Evolutionary conservation across 768 basidiomycete species (phyloP).

Genomic region (Lactarius quietus): DNA sequence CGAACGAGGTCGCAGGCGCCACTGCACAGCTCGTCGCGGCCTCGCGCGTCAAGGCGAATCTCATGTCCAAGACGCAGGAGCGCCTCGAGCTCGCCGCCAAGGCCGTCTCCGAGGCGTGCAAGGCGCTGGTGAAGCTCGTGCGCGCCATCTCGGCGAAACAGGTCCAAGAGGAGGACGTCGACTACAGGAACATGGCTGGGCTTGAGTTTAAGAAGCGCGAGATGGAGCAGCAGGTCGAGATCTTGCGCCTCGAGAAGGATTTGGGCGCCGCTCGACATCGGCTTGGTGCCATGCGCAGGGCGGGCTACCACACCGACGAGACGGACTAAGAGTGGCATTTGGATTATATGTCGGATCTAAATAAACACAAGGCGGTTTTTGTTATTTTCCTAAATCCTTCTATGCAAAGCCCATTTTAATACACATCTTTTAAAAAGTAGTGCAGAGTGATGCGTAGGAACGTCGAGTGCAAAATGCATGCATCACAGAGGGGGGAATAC

Average conservation of each 20-base stretch:
- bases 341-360: slow-evolving; percentile 14
- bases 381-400: not conserved
- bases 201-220: slow-evolving; percentile 96
- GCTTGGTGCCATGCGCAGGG: slow-evolving; percentile 80
- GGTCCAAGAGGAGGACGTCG: slow-evolving; percentile 69
- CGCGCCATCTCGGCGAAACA: slow-evolving; percentile 90
- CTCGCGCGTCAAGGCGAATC: slow-evolving; percentile 94
- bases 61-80: slow-evolving; percentile 99
- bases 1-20: slow-evolving; percentile 95
- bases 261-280: slow-evolving; percentile 81
- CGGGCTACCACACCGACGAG: slow-evolving; percentile 87
- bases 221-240: slow-evolving; percentile 99
- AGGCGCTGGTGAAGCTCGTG: slow-evolving; percentile 93
- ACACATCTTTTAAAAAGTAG: slow-evolving; percentile 8
- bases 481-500: not conserved
- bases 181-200: slow-evolving; percentile 88
- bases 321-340: slow-evolving; percentile 38
- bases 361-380: slow-evolving; percentile 7
- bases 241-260: slow-evolving; percentile 94
- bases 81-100: slow-evolving; percentile 94
- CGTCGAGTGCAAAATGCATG: slow-evolving; percentile 7
- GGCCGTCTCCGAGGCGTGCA: slow-evolving; percentile 97
- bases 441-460: not conserved
- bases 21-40: slow-evolving; percentile 99
- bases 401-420: slow-evolving; percentile 21